Base-by-base conservation (phyloP, 805 yeast genomes). In the Kodamaea fukazawae region DNA sequence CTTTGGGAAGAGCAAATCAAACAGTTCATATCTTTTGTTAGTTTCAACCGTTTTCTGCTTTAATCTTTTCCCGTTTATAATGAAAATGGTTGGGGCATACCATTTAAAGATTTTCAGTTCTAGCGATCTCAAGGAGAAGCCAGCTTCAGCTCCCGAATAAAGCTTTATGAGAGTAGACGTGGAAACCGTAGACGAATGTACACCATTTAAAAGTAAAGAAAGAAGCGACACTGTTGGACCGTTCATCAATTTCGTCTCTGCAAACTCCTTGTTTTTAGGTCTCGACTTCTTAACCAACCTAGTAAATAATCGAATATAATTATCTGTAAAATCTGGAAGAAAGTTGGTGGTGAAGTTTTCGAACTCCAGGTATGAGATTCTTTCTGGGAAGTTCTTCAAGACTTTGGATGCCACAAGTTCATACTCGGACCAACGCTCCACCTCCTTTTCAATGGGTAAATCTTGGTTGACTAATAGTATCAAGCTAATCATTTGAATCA, bases 101-200 rank as follows among this genome's bases (percentile, higher is more conserved):
- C 97, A 91, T 51, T 89, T 87, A 67, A 87, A 79, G 0, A 83
- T 84, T 46, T 82, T 86, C 41, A 83, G 75, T 60, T 90, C 96
- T 42, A 91, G 74, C 0, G 96, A 83, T 22, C 95, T 66, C 75
- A 90, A 86, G 0, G 96, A 86, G 57, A 86, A 91, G 2, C 98
- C 98, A 2, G 80, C 70, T 34, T 78, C 83, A 7, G 87, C 65
- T 0, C 95, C 96, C 7, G 73, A 68, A 51, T 82, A 90, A 8
- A 90, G 70, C 49, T 78, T 79, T 32, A 78, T 68, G 38, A 85
- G 54, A 31, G 75, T 71, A 3, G 75, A 63, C 15, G 64, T 65
- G 0, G 78, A 61, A 3, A 76, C 47, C 20, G 65, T 52, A 1
- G 67, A 66, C 1, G 57, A 45, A 4, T 50, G 48, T 1, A 49